Base-by-base conservation (phyloP, 805 yeast species). In the Starmerella kuoi region DNA sequence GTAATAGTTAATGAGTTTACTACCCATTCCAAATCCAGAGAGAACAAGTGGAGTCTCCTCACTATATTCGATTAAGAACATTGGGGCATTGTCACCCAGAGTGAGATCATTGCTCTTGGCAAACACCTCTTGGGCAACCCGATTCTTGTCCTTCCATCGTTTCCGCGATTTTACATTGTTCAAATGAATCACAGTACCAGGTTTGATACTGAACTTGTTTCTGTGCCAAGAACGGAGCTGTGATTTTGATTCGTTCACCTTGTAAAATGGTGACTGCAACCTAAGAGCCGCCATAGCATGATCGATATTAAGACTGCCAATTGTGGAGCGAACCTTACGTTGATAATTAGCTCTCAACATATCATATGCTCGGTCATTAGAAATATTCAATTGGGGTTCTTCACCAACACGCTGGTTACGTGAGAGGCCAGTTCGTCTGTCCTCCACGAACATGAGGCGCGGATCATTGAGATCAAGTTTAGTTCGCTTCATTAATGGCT, bases 1-100 rank as follows among this genome's bases (percentile, higher is more conserved):
- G 61, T 91, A 91, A 58, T 91, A 91, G 57, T 91, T 91, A 52
- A 91, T 82, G 45, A 91, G 64, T 58, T 88, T 91, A 34, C 87
- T 79, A 6, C 95, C 93, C 98, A 91, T 91, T 45, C 98, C 98
- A 59, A 80, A 84, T 46, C 83, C 84, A 3, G 88, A 80, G 24
- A 91, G 63, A 1, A 83, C 79, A 35, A 77, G 63, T 1, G 98
- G 98, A 40, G 68, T 67, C 60, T 91, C 94, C 59, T 91, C 98
- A 11, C 91, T 74, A 58, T 88, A 91, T 57, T 91, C 98, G 68
- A 86, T 66, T 40, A 83, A 67, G 46, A 85, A 74, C 14, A 84
- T 69, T 12, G 77, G 74, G 0, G 85, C 86, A 2, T 84, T 72
- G 56, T 91, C 98, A 25, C 94, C 85, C 5, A 79, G 58, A 0